Base-by-base conservation (phyloP, 345 rosid genomes). In the Pugionium cornutum region DNA sequence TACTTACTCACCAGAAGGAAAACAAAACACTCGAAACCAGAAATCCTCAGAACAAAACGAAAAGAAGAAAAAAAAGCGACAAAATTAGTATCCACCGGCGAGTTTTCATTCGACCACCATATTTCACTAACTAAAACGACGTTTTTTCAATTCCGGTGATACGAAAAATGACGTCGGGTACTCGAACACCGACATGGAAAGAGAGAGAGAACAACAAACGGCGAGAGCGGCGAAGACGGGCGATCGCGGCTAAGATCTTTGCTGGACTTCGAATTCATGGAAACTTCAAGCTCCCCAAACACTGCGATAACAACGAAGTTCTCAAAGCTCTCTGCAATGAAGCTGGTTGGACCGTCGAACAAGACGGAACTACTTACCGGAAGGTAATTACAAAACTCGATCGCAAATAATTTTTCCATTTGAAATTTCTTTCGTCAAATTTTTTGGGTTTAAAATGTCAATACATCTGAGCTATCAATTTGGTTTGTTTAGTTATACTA, bases 271-370 rank as follows among this genome's bases (percentile, higher is more conserved):
- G 99, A 53, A 84, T 86, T 87, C 89, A 83, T 76, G 98, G 98
- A 0, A 92, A 89, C 81, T 92, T 60, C 80, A 89, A 84, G 81
- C 92, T 92, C 1, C 98, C 98, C 0, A 92, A 92, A 73, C 98
- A 92, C 86, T 92, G 98, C 73, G 98, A 92, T 68, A 92, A 92
- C 69, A 94, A 94, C 76, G 97, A 94, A 76, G 99, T 94, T 44
- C 81, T 94, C 4, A 94, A 94, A 81, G 99, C 97, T 63, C 85
- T 94, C 26, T 94, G 99, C 70, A 68, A 77, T 58, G 96, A 94
- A 67, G 99, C 99, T 32, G 97, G 99, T 2, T 94, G 99, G 99
- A 86, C 78, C 9, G 99, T 94, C 9, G 97, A 94, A 77, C 90
- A 85, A 29, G 99, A 94, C 66, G 99, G 99, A 67, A 94, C 99